These are phyloP conservation scores for Acanthamoeba castellanii DNA, from an alignment of 208 protist species.

Conservation along the genomic window DNA sequence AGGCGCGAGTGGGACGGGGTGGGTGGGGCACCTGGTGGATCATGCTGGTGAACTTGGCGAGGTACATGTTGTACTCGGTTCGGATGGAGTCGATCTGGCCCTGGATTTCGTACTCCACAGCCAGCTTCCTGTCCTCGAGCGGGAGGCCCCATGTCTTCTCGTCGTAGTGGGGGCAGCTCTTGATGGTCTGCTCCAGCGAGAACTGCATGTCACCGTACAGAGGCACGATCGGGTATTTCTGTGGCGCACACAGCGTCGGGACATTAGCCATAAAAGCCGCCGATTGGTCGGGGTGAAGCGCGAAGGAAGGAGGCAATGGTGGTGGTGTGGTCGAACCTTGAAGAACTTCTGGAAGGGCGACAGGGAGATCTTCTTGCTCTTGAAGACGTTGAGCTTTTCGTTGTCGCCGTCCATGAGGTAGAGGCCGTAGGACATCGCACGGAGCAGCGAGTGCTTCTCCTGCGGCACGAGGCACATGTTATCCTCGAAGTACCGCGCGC, in stretches of 20 bases:
- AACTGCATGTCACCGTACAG: slow-evolving; percentile 91
- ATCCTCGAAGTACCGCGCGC: slow-evolving; percentile 80
- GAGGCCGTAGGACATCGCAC: slow-evolving; percentile 85
- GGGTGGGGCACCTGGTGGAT: slow-evolving; percentile 77
- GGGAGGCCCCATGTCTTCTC: slow-evolving; percentile 79
- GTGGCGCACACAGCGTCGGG: background rate
- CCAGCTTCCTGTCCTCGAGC: slow-evolving; percentile 68
- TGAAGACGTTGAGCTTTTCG: slow-evolving; percentile 80
- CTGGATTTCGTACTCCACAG: slow-evolving; percentile 81
- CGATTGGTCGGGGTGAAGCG: background rate
- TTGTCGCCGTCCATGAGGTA: slow-evolving; percentile 87
- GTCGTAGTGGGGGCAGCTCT: slow-evolving; percentile 79
- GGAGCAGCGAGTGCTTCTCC: slow-evolving; percentile 87
- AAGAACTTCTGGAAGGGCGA: slow-evolving; percentile 85
- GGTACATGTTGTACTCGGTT: slow-evolving; percentile 78
- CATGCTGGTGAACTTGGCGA: slow-evolving; percentile 81
- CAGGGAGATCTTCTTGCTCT: slow-evolving; percentile 85
- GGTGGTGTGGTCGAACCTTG: slow-evolving; percentile 61
- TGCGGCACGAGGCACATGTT: slow-evolving; percentile 81
- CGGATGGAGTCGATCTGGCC: slow-evolving; percentile 67
- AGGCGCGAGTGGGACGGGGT: background rate
- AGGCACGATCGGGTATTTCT: slow-evolving; percentile 85
- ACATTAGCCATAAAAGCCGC: background rate
- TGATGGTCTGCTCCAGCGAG: slow-evolving; percentile 83
- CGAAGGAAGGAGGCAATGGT: background rate